Conservation (phyloP, 2,329 filamentous ascomycete genomes). For the Trichothecium roseum region DNA sequence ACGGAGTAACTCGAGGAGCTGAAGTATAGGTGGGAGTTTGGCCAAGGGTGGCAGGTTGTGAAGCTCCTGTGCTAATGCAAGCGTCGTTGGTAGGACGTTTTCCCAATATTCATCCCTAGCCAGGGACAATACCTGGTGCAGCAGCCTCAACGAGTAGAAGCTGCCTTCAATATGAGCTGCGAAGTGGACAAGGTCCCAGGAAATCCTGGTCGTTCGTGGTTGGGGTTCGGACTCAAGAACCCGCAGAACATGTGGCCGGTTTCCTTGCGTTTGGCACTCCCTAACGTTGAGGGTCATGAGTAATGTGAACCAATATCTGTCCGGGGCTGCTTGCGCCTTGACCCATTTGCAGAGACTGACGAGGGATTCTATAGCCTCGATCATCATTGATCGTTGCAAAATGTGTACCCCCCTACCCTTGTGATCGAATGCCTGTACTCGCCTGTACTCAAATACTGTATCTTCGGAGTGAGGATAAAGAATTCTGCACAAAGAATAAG, state of each 20-base stretch:
- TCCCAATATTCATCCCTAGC: conserved; percentile 1
- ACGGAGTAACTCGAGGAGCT: conserved; percentile 6
- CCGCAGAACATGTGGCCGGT: conserved; percentile 13
- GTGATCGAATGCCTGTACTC: conserved; percentile 18
- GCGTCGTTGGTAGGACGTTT: conserved; percentile 5
- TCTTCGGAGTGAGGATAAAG: conserved; percentile 7
- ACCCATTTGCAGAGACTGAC: conserved; percentile 9
- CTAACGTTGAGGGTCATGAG: conserved; percentile 17
- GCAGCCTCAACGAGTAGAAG: conserved; percentile 27
- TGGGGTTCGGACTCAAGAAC: conserved; percentile 9
- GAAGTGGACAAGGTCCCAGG: conserved; percentile 52
- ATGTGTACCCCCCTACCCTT: conserved; percentile 15
- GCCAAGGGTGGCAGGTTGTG: conserved; percentile 43
- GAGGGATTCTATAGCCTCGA: conserved; percentile 10
- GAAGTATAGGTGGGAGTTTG: conserved; percentile 34
- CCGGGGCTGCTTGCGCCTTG: neutral
- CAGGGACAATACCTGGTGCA: conserved; percentile 25
- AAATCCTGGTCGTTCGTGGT: conserved; percentile 5
- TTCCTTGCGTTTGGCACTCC: conserved; percentile 16
- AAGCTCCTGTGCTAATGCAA: neutral
- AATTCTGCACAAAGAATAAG: conserved; percentile 37
- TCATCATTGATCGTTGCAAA: conserved; percentile 5
- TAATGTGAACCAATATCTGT: conserved; percentile 14
- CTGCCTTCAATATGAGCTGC: conserved; percentile 44
- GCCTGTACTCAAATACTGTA: conserved; percentile 24